phyloP scores from a whole-genome alignment of 495 filamentous ascomycete genomes.

The Parachaetomium inaequale region DNA sequence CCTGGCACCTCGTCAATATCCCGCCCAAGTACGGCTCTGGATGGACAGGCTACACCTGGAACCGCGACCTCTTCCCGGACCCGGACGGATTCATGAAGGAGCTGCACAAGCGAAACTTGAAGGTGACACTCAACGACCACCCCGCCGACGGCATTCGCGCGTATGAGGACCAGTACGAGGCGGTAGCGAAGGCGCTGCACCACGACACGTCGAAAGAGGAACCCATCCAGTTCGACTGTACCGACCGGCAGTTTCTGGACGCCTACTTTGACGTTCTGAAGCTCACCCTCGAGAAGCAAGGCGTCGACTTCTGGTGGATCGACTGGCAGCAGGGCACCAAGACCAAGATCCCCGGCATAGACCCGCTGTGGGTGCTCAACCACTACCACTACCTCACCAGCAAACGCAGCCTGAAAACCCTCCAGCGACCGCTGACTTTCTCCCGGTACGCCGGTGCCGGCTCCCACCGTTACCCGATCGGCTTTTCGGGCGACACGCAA shows the following conservation, averaged over 20 bases:
- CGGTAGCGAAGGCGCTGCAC: constrained; percentile 46
- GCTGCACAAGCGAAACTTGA: constrained; percentile 44
- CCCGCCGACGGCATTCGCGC: constrained; percentile 52
- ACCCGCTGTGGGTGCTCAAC: constrained; percentile 61
- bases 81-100: constrained; percentile 43
- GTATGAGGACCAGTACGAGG: constrained; percentile 51
- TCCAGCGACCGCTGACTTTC: constrained; percentile 39
- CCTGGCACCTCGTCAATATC: constrained; percentile 54
- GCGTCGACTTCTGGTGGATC: constrained; percentile 59
- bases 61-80: constrained; percentile 52
- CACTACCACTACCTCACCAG: constrained; percentile 58
- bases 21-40: constrained; percentile 38
- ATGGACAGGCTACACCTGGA: constrained; percentile 64
- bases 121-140: constrained; percentile 55
- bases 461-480: constrained; percentile 57
- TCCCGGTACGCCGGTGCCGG: constrained; percentile 58
- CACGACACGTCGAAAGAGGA: constrained; percentile 43
- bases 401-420: constrained; percentile 25
- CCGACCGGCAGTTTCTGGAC: constrained; percentile 49
- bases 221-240: constrained; percentile 54
- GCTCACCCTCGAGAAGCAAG: constrained; percentile 46
- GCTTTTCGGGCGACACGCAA: constrained; percentile 57
- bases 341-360: constrained; percentile 52
- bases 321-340: constrained; percentile 60
- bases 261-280: constrained; percentile 57